phyloP scores from a whole-genome alignment of 495 filamentous ascomycete species.

The Hypoxylon fuscum region DNA sequence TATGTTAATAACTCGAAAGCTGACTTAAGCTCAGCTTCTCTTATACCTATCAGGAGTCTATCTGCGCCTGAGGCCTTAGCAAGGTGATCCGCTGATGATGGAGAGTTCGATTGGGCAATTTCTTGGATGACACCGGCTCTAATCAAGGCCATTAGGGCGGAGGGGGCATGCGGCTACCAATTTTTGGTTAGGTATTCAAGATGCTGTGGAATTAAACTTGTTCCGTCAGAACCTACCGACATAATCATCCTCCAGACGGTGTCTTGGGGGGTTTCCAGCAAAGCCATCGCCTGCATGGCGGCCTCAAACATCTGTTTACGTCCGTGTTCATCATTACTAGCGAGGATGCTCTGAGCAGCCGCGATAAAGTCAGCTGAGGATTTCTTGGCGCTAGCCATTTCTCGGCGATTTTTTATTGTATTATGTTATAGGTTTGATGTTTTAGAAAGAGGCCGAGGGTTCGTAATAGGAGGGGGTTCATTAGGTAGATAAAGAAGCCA shows the following conservation, averaged over 20 bases:
- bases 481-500: not conserved
- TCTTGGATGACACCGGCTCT: conserved; percentile 28
- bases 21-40: not conserved
- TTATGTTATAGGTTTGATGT: too few species aligned
- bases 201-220: not conserved
- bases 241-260: conserved; percentile 34
- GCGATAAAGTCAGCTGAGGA: conserved; percentile 12
- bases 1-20: not conserved
- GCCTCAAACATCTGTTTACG: conserved; percentile 21
- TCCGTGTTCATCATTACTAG: conserved; percentile 18
- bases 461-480: not conserved
- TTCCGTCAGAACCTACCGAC: conserved; percentile 16
- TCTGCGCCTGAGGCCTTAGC: conserved; percentile 16
- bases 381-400: conserved; percentile 1
- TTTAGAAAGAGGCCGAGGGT: too few species aligned
- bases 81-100: conserved; percentile 18
- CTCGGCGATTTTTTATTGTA: not conserved
- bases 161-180: conserved; percentile 28
- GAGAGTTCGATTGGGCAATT: conserved; percentile 18
- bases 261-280: conserved; percentile 31
- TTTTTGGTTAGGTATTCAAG: not conserved
- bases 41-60: conserved; percentile 26
- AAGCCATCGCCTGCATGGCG: conserved; percentile 18
- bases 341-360: conserved; percentile 10
- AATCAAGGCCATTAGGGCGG: conserved; percentile 20